A percentile compares a stretch with the other conserved stretches of the same genome.
Evolutionary conservation across 257 asterid genomes (phyloP).

Genomic region (Solanum arcanum): DNA sequence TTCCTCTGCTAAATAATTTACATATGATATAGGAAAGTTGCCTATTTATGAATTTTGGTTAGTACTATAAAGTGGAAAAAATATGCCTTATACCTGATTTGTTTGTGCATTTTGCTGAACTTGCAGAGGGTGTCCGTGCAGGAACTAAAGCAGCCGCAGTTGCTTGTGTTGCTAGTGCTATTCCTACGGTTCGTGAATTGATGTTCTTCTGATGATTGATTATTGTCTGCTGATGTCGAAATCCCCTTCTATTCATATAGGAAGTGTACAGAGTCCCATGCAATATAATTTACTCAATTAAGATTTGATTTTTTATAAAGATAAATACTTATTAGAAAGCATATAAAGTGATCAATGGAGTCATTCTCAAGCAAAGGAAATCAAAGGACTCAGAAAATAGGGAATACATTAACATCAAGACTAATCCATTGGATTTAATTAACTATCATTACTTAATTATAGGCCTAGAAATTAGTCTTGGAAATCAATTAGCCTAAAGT

Average conservation of each 20-base stretch:
- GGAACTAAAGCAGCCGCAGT: conserved; percentile 64
- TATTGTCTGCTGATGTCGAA: not conserved
- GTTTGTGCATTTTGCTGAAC: not conserved
- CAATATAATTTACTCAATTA: not conserved
- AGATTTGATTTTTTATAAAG: not conserved
- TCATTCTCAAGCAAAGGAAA: not conserved
- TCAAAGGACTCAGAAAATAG: not conserved
- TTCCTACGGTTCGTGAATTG: conserved; percentile 39
- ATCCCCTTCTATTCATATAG: not conserved
- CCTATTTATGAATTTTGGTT: not conserved
- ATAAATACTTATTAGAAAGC: not conserved
- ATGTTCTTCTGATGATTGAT: not conserved
- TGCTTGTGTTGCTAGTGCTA: conserved; percentile 51
- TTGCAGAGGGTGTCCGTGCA: conserved; percentile 56
- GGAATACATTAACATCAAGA: not conserved
- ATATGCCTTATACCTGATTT: not conserved
- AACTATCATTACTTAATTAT: not conserved
- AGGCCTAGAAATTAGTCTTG: not conserved
- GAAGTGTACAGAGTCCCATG: not conserved
- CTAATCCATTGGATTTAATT: not conserved
- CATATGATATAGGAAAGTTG: not conserved
- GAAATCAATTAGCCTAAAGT: not conserved
- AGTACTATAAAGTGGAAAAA: not conserved
- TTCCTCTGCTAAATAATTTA: not conserved
- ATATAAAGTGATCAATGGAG: not conserved